These are phyloP conservation scores for Pyrus pyrifolia DNA, from an alignment of 306 rosid genomes.

Conservation along the genomic window DNA sequence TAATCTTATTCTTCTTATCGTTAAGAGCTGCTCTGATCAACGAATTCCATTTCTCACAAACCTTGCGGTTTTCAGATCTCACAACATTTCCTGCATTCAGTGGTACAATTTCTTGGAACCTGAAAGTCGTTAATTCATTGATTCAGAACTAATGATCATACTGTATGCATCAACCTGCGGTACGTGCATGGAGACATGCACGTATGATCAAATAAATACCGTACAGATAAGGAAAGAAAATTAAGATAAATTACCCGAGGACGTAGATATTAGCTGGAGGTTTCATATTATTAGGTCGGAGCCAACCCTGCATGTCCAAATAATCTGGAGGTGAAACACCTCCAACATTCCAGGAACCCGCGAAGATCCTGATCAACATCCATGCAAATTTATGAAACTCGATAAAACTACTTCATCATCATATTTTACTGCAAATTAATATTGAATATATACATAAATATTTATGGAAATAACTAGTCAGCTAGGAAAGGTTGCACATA, in stretches of 20 bases:
- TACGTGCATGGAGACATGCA: background rate
- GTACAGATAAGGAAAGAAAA: background rate
- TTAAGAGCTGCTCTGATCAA: constrained; percentile 16
- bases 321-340: constrained; percentile 10
- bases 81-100: constrained; percentile 9
- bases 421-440: background rate
- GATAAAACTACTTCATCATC: background rate
- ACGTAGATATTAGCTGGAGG: constrained; percentile 7
- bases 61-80: background rate
- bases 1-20: background rate
- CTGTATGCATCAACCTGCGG: background rate
- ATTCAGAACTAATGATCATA: background rate
- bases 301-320: constrained; percentile 15
- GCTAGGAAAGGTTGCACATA: background rate
- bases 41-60: constrained; percentile 14
- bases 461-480: background rate
- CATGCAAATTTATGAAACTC: background rate
- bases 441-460: background rate
- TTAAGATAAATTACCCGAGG: constrained; percentile 1
- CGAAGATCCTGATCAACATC: constrained; percentile 6
- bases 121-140: background rate
- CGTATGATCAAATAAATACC: background rate
- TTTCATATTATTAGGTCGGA: background rate
- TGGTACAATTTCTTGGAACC: constrained; percentile 18
- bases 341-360: constrained; percentile 19